phyloP scores from a whole-genome alignment of 257 asterid species.

The Rehmannia glutinosa region DNA sequence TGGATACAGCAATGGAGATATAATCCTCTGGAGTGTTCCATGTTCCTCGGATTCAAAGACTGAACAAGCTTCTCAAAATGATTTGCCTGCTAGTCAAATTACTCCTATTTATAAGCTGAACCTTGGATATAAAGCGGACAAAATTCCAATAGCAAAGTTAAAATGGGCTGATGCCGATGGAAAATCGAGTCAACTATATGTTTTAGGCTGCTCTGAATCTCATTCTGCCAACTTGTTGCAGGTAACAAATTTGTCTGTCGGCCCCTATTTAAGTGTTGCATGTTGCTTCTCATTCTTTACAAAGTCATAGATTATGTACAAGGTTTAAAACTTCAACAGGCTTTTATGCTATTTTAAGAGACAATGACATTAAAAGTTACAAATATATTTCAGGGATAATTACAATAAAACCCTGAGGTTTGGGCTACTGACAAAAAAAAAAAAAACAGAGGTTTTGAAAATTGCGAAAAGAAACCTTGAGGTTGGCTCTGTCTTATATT shows the following conservation, averaged over 20 bases:
- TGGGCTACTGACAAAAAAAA: no score
- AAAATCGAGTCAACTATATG: slow-evolving; percentile 81
- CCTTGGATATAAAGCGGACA: slow-evolving; percentile 85
- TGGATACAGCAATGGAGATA: slow-evolving; percentile 89
- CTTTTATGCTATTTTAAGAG: no score
- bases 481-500: no score
- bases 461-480: no score
- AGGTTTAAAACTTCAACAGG: neutral
- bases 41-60: slow-evolving; percentile 32
- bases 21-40: slow-evolving; percentile 71
- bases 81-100: slow-evolving; percentile 31
- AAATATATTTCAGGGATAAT: no score
- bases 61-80: slow-evolving; percentile 37
- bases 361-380: no score
- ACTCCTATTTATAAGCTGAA: slow-evolving; percentile 67
- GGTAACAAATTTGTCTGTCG: slow-evolving; percentile 31
- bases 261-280: neutral
- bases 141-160: slow-evolving; percentile 63
- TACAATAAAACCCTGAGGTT: no score
- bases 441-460: no score
- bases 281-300: neutral
- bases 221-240: slow-evolving; percentile 59
- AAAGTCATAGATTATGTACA: neutral
- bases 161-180: slow-evolving; percentile 73
- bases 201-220: slow-evolving; percentile 57